Base-by-base conservation (phyloP, 2,329 filamentous ascomycete genomes). In the Zymoseptoria passerinii region DNA sequence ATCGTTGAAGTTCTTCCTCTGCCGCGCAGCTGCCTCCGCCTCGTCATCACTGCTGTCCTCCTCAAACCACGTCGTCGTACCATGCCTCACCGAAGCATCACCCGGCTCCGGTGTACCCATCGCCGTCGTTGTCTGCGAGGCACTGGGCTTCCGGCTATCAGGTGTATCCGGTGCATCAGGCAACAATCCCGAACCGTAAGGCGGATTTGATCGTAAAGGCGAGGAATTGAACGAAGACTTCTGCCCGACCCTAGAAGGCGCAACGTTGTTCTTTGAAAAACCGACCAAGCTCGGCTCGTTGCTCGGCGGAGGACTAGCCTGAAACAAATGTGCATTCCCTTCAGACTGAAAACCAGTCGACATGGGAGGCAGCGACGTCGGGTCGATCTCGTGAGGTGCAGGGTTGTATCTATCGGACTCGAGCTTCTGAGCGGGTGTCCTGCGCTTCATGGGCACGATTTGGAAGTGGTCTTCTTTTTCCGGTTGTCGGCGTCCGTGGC, bases 81-180 rank as follows among this genome's bases (percentile, higher is more conserved):
- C 61, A 57, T 64, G 62, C 52, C 62, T 59, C 48, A n/a, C 52
- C 13, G 53, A 54, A 20, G 60, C 62, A 55, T 64, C 57, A 3
- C 62, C 62, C 9, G 60, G 55, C 40, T 64, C 55, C 2, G 57
- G 62, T 16, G 61, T 48, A 18, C 52, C 53, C n/a, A 54, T 53
- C 6, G 35, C 35, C 16, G 35, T 44, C 16, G 35, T 44, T 4
- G 35, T 44, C 13, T 44, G 13, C 13, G 35, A 44, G 7, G 10
- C 55, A 52, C 16, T 55, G 28, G 27, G 44, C 50, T n/a, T 56
- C 56, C 18, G 50, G 40, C 35, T 44, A 6, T 44, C 35, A 16
- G 35, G 35, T 4, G 35, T 44, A 35, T 50, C 27, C 16, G 28
- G 53, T 2, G 56, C 52, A 18, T 56, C 56, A n/a, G 56, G 54